Evolutionary conservation across 257 asterid genomes (phyloP).

Genomic region (Fraxinus anomala): DNA sequence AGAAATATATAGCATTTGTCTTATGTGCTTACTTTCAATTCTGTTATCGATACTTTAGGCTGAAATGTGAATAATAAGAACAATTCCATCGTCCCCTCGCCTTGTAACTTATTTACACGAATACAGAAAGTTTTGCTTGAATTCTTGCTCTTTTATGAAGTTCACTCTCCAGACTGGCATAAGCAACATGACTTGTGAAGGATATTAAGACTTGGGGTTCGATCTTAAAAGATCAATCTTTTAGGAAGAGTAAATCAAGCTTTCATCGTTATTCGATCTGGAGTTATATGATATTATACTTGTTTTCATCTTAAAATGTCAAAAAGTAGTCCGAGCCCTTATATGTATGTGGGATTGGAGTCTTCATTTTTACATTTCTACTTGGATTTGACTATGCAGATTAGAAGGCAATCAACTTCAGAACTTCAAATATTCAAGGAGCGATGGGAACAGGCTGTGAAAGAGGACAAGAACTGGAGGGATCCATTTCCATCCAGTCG

Average conservation of each 20-base stretch:
- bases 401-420: slow-evolving; percentile 67
- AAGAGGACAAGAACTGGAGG: slow-evolving; percentile 66
- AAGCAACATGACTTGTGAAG: not conserved
- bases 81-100: not conserved
- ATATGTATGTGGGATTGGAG: not conserved
- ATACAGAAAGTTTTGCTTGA: no score
- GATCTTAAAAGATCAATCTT: no score
- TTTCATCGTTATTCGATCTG: no score
- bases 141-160: no score
- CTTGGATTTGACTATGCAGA: slow-evolving; percentile 41
- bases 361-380: not conserved
- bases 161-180: not conserved
- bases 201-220: not conserved
- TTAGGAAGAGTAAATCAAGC: no score
- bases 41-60: not conserved
- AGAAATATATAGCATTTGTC: not conserved
- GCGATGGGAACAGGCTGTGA: slow-evolving; percentile 78
- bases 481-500: slow-evolving; percentile 58
- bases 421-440: slow-evolving; percentile 72
- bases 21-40: not conserved
- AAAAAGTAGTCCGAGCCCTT: no score
- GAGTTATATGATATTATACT: no score
- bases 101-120: not conserved
- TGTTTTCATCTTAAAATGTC: no score
- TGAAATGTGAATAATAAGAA: not conserved